phyloP scores from a whole-genome alignment of 2,329 filamentous ascomycete species.

The Aspergillus hortae region DNA sequence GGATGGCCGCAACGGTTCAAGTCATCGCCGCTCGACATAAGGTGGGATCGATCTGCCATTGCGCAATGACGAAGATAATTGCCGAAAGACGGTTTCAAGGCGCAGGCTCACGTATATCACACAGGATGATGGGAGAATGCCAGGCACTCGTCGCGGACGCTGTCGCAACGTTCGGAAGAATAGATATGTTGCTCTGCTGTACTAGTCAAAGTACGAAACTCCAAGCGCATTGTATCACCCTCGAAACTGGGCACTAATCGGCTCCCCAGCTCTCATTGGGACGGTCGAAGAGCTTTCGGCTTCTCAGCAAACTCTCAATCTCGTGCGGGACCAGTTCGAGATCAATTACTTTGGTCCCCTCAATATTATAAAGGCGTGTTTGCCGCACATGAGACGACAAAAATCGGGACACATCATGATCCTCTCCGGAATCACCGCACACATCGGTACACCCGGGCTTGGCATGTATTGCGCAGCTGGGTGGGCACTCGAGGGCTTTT shows the following conservation, averaged over 20 bases:
- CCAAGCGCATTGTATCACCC: not conserved
- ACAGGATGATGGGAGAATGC: slow-evolving; percentile 64
- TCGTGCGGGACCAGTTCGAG: slow-evolving; percentile 90
- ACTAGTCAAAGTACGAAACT: slow-evolving; percentile 69
- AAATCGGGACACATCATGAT: slow-evolving; percentile 87
- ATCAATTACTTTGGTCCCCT: slow-evolving; percentile 92
- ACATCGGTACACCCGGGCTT: slow-evolving; percentile 88
- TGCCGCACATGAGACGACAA: slow-evolving; percentile 75
- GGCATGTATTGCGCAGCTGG: slow-evolving; percentile 88
- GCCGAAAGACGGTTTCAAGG: not conserved
- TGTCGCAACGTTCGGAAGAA: slow-evolving; percentile 74
- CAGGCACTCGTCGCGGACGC: slow-evolving; percentile 85
- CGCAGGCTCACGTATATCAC: slow-evolving; percentile 11
- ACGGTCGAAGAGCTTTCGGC: slow-evolving; percentile 86
- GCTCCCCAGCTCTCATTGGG: slow-evolving; percentile 68
- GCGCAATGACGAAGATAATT: not conserved
- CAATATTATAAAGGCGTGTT: slow-evolving; percentile 86
- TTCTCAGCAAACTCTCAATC: slow-evolving; percentile 66
- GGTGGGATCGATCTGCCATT: slow-evolving; percentile 30
- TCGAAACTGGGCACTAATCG: slow-evolving; percentile 8
- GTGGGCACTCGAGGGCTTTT: slow-evolving; percentile 94
- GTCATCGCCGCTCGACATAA: slow-evolving; percentile 57
- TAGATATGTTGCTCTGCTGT: slow-evolving; percentile 89
- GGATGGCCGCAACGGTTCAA: slow-evolving; percentile 78
- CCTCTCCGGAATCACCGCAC: slow-evolving; percentile 83